Conservation (phyloP, 1,139 yeast species). For the Saccharomycopsis hybrid region DNA sequence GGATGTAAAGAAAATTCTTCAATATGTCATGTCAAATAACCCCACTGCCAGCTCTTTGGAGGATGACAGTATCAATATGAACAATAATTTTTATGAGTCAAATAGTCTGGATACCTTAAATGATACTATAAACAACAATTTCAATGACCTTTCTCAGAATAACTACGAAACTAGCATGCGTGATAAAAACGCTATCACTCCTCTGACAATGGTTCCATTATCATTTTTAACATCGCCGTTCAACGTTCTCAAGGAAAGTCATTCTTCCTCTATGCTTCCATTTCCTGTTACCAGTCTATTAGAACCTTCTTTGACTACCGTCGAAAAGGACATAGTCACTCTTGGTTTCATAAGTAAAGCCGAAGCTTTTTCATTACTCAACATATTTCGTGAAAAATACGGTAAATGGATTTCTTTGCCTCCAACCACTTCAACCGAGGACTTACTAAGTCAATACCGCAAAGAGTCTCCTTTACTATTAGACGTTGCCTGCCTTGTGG, state of each 20-base stretch:
- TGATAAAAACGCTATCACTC: constrained; percentile 1
- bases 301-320: constrained; percentile 29
- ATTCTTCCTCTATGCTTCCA: constrained; percentile 33
- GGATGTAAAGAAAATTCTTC: constrained; percentile 11
- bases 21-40: not conserved
- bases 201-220: constrained; percentile 20
- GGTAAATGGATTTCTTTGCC: constrained; percentile 74
- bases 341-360: constrained; percentile 38
- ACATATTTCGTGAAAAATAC: constrained; percentile 53
- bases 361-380: constrained; percentile 44
- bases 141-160: not conserved
- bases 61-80: not conserved
- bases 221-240: constrained; percentile 47
- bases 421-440: constrained; percentile 39
- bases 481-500: constrained; percentile 55
- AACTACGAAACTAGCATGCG: not conserved
- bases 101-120: too few relatives aligned
- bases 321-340: constrained; percentile 38
- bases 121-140: not conserved
- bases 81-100: not conserved
- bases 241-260: constrained; percentile 36
- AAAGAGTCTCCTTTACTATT: constrained; percentile 49
- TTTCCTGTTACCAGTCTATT: constrained; percentile 40
- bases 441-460: constrained; percentile 41
- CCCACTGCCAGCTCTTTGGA: not conserved